Base-by-base conservation (phyloP, 2,329 filamentous ascomycete species). In the Aureobasidium sp. region DNA sequence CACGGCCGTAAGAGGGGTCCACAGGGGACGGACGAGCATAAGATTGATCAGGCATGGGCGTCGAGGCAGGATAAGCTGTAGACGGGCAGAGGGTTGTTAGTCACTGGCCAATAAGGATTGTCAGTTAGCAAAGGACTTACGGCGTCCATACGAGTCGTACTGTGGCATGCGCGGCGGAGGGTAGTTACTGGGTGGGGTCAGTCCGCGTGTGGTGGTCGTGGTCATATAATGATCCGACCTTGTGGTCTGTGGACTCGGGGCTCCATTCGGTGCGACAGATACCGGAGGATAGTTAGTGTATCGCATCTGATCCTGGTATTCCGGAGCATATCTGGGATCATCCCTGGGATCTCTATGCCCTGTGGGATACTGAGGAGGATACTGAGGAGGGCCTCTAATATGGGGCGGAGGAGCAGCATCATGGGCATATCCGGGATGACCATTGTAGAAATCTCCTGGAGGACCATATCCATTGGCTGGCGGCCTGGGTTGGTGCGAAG, bases 261-360 rank as follows among this genome's bases (percentile, higher is more conserved):
- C 57, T 45, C 48, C 49, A 44, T 42, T 45, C 14, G 44, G 39
- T 15, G 33, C 56, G 39, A 57, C 48, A 29, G 54, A 61, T 29
- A 24, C 57, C 29, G 54, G 44, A 15, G 61, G 40, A n/a, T 60
- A 53, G 12, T 44, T 42, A 29, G 60, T 7, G 17, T 61, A 66
- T 68, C 68, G 64, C 70, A 72, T 62, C 68, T 54, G 68, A 44
- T 72, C 71, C 66, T 70, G 69, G 42, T 66, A 66, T 27, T 57
- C 61, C 37, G 40, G 61, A 14, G 31, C 29, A 56, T 59, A 53
- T 47, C 65, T 62, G 33, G 50, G 31, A 48, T 66, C 64, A 68
- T 67, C 62, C 62, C 63, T 42, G 64, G 62, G 53, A 69, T 68
- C 62, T 63, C 50, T 67, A 40, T 56, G 47, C 5, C 39, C 53